Conservation (phyloP, 257 asterid species). For the Agastache rugosa region DNA sequence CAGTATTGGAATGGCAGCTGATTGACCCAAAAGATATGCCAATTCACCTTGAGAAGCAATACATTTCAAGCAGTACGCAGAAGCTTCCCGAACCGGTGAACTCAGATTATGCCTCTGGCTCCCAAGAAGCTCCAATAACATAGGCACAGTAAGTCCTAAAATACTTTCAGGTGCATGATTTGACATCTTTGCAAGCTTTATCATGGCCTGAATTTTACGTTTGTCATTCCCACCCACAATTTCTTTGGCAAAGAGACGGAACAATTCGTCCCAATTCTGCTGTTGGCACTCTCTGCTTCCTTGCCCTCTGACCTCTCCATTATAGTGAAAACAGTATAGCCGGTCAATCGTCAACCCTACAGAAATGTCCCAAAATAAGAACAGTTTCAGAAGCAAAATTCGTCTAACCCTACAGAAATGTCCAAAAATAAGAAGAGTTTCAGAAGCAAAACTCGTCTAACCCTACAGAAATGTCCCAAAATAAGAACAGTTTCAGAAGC, state of each 20-base stretch:
- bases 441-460: conserved; percentile 14
- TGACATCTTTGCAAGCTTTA: conserved; percentile 53
- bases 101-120: conserved; percentile 35
- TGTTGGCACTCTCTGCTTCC: conserved; percentile 36
- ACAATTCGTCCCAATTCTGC: conserved; percentile 55
- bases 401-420: conserved; percentile 12
- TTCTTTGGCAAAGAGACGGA: conserved; percentile 44
- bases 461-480: conserved; percentile 25
- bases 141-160: conserved; percentile 51
- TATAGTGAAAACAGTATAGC: conserved; percentile 12
- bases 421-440: conserved; percentile 15
- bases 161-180: conserved; percentile 55
- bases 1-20: conserved; percentile 52
- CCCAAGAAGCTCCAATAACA: conserved; percentile 52
- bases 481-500: conserved; percentile 23
- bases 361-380: conserved; percentile 7
- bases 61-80: conserved; percentile 61
- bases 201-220: conserved; percentile 47
- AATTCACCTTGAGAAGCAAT: conserved; percentile 58
- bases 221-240: conserved; percentile 46
- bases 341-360: conserved; percentile 14
- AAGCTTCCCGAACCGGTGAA: conserved; percentile 54
- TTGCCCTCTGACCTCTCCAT: conserved; percentile 41
- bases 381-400: conserved; percentile 25
- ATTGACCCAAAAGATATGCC: conserved; percentile 55